Evolutionary conservation across 495 filamentous ascomycete genomes (phyloP), one percentile per base, ranked within the genome.

Genomic region (Cenococcum geophilum): DNA sequence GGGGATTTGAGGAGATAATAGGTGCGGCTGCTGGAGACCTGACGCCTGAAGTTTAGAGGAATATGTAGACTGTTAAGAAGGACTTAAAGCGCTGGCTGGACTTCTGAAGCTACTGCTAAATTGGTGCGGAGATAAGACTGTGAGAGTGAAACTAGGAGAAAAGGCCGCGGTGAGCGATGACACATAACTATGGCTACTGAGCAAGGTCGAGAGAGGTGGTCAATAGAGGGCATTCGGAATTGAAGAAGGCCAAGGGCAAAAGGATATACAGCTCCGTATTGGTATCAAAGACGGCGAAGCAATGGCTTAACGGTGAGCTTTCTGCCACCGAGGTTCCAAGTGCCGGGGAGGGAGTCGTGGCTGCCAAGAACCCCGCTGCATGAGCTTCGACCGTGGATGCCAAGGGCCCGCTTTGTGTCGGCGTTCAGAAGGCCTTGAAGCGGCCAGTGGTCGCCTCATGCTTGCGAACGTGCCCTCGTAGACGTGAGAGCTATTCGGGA

Each of bases 291-390:
- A 45, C 11, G 40, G 40, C 3, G 18, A 45, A 45, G 40, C 40
- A 45, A 18, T 45, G 14, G 14, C 40, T 45, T 14, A 14, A 45
- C 11, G 40, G 40, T 45, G 49, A 52, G 49, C 49, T 25, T 27
- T 32, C 49, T 25, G 23, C 25, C 49, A 20, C 49, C 49, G 49
- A 52, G 49, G 49, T 52, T 52, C 49, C 49, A 20, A 16, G 21
- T 32, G 21, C 20, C 22, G 49, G 22, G 20, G 9, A 20, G 18
- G 5, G 40, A 45, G 18, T 4, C 12, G 11, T 16, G 4, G 18
- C 18, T 45, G 14, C 40, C 40, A 32, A 32, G n/a, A 32, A 4
- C 40, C 40, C 14, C 40, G 12, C 40, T 45, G 11, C 18, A 18
- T 4, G 40, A 18, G 40, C 14, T 10, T 16, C 40, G 2, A 18